Evolutionary conservation across 169 alveolate genomes (phyloP).

Genomic region (Plasmodium falciparum): DNA sequence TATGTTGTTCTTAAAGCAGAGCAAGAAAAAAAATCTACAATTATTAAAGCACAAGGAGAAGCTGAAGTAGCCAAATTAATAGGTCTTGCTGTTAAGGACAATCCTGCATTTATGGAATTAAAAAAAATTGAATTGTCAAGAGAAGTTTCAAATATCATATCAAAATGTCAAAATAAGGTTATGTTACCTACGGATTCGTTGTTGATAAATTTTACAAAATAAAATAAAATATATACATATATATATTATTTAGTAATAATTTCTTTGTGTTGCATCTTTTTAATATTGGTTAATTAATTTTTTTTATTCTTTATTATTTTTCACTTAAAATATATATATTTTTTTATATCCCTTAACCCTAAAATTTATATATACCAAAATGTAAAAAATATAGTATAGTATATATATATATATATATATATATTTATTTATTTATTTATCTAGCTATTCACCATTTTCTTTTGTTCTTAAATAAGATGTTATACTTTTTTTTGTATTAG

Average conservation of each 20-base stretch:
- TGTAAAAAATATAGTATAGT: background rate
- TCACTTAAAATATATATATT: background rate
- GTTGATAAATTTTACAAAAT: constrained; percentile 75
- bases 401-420: too few species aligned
- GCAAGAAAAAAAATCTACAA: constrained; percentile 95
- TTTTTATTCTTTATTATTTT: background rate
- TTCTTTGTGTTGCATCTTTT: background rate
- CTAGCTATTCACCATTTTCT: too few species aligned
- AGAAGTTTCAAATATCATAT: constrained; percentile 93
- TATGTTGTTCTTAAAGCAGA: constrained; percentile 95
- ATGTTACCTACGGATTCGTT: constrained; percentile 82
- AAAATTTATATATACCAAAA: background rate
- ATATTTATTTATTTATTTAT: too few species aligned
- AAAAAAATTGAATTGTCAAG: constrained; percentile 95
- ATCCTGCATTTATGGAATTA: constrained; percentile 95
- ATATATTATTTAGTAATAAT: background rate
- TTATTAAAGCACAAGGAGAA: constrained; percentile 98
- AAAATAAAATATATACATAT: constrained; percentile 4
- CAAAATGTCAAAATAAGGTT: constrained; percentile 92
- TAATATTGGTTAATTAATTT: background rate
- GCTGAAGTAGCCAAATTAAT: constrained; percentile 94
- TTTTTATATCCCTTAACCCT: constrained; percentile 1
- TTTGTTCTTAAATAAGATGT: too few species aligned
- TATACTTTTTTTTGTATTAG: background rate
- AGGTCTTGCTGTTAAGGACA: constrained; percentile 88